A percentile compares a stretch with the other conserved stretches of the same genome.
Conservation (phyloP, 2,329 filamentous ascomycete species). For the Talaromyces sp. region DNA sequence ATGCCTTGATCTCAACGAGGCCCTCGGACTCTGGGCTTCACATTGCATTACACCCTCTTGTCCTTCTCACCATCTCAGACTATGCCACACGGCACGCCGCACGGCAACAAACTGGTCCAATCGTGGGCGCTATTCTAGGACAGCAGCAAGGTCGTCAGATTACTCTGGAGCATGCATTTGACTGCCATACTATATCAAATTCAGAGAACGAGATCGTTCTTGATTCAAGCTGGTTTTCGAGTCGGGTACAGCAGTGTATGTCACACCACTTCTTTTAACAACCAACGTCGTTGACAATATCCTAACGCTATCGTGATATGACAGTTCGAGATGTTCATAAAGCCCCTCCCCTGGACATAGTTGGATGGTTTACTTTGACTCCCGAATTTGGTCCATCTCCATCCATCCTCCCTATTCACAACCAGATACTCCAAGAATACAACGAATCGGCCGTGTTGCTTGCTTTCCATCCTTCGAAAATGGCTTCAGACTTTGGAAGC, state of each 20-base stretch:
- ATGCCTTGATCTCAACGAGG: slow-evolving; percentile 64
- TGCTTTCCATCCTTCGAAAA: slow-evolving; percentile 71
- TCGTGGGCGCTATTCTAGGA: slow-evolving; percentile 84
- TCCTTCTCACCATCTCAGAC: slow-evolving; percentile 93
- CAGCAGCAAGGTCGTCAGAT: slow-evolving; percentile 88
- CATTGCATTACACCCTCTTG: slow-evolving; percentile 84
- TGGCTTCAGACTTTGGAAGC: slow-evolving; percentile 52
- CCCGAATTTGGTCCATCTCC: slow-evolving; percentile 67
- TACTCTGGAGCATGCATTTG: slow-evolving; percentile 89
- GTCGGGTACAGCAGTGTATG: slow-evolving; percentile 81
- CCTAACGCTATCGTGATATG: not conserved
- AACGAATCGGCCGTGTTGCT: slow-evolving; percentile 88
- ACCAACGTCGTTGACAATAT: not conserved
- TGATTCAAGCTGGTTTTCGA: slow-evolving; percentile 68
- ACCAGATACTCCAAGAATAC: slow-evolving; percentile 67
- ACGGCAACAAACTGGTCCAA: slow-evolving; percentile 68
- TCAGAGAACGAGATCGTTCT: slow-evolving; percentile 60
- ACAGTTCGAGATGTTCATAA: slow-evolving; percentile 87
- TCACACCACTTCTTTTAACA: slow-evolving; percentile 18
- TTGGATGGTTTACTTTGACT: slow-evolving; percentile 87
- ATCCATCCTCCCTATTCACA: slow-evolving; percentile 69
- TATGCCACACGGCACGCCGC: slow-evolving; percentile 90
- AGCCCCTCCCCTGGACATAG: slow-evolving; percentile 73
- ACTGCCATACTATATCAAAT: slow-evolving; percentile 60
- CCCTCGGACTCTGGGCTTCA: slow-evolving; percentile 72